Percentiles rank a stretch among this genome's conserved stretches.
Evolutionary conservation across 2,329 filamentous ascomycete genomes (phyloP).

Genomic region (Venturia aucupariae): DNA sequence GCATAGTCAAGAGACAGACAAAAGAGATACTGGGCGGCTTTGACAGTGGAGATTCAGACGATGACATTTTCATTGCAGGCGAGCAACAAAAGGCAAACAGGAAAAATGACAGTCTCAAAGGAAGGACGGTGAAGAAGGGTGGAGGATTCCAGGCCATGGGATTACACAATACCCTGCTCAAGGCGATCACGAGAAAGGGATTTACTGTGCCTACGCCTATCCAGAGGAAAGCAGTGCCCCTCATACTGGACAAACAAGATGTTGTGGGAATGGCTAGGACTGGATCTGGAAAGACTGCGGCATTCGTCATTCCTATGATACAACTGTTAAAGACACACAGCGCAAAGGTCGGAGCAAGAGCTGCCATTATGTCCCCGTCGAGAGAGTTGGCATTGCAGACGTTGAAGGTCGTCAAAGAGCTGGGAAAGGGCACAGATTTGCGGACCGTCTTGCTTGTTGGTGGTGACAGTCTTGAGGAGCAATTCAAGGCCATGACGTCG

Average conservation of each 20-base stretch:
- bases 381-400: constrained; percentile 93
- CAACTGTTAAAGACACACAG: constrained; percentile 85
- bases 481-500: constrained; percentile 82
- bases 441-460: constrained; percentile 86
- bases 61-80: constrained; percentile 82
- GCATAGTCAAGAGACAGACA: background rate
- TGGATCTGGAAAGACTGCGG: constrained; percentile 96
- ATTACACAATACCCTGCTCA: constrained; percentile 71
- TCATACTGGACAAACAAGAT: constrained; percentile 82
- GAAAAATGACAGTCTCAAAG: constrained; percentile 73
- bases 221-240: constrained; percentile 89
- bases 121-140: constrained; percentile 82
- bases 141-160: constrained; percentile 96
- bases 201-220: constrained; percentile 96
- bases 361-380: constrained; percentile 82
- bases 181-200: constrained; percentile 86
- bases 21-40: constrained; percentile 27
- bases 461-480: constrained; percentile 91
- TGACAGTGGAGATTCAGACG: constrained; percentile 45
- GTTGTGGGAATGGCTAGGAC: constrained; percentile 99
- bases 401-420: constrained; percentile 90
- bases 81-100: constrained; percentile 81
- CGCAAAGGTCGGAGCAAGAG: constrained; percentile 74
- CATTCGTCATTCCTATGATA: constrained; percentile 98
- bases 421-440: constrained; percentile 81